Base-by-base conservation (phyloP, 495 filamentous ascomycete genomes). In the Hypoxylon lienhwacheense region DNA sequence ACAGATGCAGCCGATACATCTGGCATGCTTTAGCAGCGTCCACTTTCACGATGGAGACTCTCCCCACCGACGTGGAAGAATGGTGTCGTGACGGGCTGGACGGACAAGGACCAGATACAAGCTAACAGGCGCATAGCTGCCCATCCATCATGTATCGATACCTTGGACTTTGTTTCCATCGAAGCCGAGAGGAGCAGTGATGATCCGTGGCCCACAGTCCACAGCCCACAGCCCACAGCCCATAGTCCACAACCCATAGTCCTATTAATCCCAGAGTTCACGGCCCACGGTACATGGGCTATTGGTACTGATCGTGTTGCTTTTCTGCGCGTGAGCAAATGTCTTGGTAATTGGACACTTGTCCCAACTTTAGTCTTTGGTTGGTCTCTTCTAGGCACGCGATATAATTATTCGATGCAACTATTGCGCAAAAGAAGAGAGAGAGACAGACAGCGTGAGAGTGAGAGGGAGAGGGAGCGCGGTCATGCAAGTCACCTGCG, bases 41-140 rank as follows among this genome's bases (percentile, higher is more conserved):
- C 42, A 45, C 58, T 47, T 55, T 8, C 44, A 35, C n/a, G 17
- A 66, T 55, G 64, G 64, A 47, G n/a, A n/a, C n/a, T n/a, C n/a
- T n/a, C 52, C 52, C 46, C 60, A 36, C 55, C 64, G 60, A 66
- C 64, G 64, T 66, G 64, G 60, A 66, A 51, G 45, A 42, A 55
- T 50, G 50, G 48, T 32, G 49, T 57, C 37, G 55, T 32, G 52
- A 17, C 35, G 32, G 36, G 37, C 37, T 52, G 26, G 52, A 17
- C 35, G 32, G 36, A 41, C 34, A 25, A 46, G 47, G 44, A 59
- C 24, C 19, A 57, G 52, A 66, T 63, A 63, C 59, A 60, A 63
- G 55, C 59, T 60, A 66, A 66, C 7, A 55, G 60, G 64, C 25
- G 64, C 64, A 66, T 66, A 29, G 64, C 64, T 66, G 64, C 64